These are phyloP conservation scores for Cladosporium sp. DNA, from an alignment of 2,329 filamentous ascomycete species.

Conservation along the genomic window DNA sequence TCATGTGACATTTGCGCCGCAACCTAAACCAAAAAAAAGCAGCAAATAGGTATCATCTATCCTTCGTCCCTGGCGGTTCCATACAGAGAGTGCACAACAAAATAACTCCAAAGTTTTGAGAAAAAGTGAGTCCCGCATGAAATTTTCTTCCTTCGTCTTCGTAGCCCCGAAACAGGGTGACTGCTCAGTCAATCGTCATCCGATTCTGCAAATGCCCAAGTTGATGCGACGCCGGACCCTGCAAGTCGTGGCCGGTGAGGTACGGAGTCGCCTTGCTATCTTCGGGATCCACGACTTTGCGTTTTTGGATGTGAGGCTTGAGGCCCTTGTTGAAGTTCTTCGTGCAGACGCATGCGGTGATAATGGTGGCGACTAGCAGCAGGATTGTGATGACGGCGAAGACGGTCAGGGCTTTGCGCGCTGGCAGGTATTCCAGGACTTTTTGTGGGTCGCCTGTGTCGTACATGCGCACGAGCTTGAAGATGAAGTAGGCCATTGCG, in stretches of 20 bases:
- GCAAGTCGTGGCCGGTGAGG: constrained; percentile 17
- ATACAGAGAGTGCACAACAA: background rate
- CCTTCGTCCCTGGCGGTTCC: background rate
- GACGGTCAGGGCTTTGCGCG: constrained; percentile 79
- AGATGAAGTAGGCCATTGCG: constrained; percentile 90
- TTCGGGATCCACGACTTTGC: constrained; percentile 34
- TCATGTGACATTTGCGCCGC: too few species aligned
- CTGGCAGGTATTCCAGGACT: constrained; percentile 63
- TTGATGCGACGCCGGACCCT: constrained; percentile 24
- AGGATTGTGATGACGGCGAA: constrained; percentile 92
- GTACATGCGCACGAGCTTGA: constrained; percentile 97
- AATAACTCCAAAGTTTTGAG: background rate
- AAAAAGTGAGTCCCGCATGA: background rate
- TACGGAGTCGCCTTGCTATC: constrained; percentile 10
- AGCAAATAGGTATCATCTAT: constrained; percentile 8
- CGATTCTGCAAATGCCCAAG: constrained; percentile 28
- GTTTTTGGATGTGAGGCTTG: constrained; percentile 74
- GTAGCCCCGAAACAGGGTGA: background rate
- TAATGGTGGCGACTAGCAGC: constrained; percentile 81
- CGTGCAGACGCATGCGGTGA: constrained; percentile 82
- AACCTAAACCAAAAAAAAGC: background rate
- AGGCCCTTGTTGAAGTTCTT: constrained; percentile 86
- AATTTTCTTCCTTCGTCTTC: background rate
- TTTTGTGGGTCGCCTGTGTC: constrained; percentile 43
- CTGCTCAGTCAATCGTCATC: constrained; percentile 47